phyloP scores from a whole-genome alignment of 345 rosid genomes.

The Syzygium aqueum region DNA sequence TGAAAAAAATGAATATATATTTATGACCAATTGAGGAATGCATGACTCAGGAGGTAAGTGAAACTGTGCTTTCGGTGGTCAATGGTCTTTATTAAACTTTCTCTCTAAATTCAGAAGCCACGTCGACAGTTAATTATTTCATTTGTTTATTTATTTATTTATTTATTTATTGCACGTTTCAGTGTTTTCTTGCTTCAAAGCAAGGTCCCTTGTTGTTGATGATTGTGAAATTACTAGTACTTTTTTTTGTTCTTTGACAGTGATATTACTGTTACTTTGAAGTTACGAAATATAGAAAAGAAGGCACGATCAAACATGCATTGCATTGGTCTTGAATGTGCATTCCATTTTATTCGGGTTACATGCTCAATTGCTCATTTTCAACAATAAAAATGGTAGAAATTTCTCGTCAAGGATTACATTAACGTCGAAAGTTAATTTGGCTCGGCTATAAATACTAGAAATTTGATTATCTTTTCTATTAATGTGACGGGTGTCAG shows the following conservation, averaged over 20 bases:
- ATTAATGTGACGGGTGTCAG: rapidly evolving
- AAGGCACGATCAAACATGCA: background rate
- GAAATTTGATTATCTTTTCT: background rate
- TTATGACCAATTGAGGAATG: background rate
- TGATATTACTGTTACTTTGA: conserved; percentile 8
- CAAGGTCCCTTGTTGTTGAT: background rate
- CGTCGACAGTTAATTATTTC: background rate
- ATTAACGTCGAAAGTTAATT: background rate
- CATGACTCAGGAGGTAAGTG: background rate
- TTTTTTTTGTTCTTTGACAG: background rate
- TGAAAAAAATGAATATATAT: background rate
- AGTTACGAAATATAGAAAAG: background rate
- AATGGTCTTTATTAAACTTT: background rate
- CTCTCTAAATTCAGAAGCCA: background rate
- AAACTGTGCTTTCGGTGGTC: background rate
- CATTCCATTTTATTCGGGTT: background rate
- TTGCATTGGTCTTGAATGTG: background rate
- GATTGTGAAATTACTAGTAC: background rate
- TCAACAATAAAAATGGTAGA: background rate
- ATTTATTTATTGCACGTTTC: background rate
- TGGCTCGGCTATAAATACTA: background rate
- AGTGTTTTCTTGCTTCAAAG: conserved; percentile 6
- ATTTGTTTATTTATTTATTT: background rate
- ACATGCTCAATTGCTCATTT: background rate
- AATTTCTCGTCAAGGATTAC: background rate